A percentile compares a stretch with the other conserved stretches of the same genome.
phyloP scores from a whole-genome alignment of 352 stramenopile genomes.

The Phytopythium sindhum region DNA sequence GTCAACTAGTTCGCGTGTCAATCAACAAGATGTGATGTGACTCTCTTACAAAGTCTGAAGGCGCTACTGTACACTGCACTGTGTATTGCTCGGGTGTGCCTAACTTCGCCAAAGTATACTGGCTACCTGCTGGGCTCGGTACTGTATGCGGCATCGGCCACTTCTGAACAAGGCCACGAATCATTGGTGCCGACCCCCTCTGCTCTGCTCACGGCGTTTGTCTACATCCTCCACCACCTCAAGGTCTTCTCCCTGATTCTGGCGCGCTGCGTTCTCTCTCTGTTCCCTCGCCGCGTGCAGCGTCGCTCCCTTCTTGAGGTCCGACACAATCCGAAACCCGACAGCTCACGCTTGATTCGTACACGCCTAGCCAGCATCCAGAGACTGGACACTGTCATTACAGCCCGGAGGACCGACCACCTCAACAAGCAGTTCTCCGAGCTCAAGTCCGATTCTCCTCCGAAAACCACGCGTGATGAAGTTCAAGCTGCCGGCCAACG shows the following conservation, averaged over 20 bases:
- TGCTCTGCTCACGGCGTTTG: neutral
- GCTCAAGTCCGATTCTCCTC: neutral
- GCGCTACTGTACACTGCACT: too few relatives aligned
- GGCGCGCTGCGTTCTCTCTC: neutral
- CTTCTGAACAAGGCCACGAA: conserved; percentile 3
- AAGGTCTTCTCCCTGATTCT: neutral
- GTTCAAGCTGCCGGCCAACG: conserved; percentile 10
- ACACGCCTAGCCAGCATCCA: too few relatives aligned
- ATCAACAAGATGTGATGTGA: conserved; percentile 6
- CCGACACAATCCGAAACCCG: neutral
- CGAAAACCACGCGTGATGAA: neutral
- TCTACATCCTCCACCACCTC: too few relatives aligned
- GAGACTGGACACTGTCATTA: neutral
- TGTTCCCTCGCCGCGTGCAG: too few relatives aligned
- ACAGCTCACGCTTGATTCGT: too few relatives aligned
- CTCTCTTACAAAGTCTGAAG: neutral
- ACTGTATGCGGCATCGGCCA: conserved; percentile 3
- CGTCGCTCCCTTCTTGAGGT: neutral
- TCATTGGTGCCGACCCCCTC: neutral
- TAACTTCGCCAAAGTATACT: too few relatives aligned
- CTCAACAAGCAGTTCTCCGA: too few relatives aligned
- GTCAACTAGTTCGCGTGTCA: neutral
- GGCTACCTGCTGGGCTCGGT: neutral
- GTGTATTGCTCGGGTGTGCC: too few relatives aligned
- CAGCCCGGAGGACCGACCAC: neutral